These are phyloP conservation scores for Raphanus hybrid DNA, from an alignment of 441 rosid genomes.

Conservation along the genomic window DNA sequence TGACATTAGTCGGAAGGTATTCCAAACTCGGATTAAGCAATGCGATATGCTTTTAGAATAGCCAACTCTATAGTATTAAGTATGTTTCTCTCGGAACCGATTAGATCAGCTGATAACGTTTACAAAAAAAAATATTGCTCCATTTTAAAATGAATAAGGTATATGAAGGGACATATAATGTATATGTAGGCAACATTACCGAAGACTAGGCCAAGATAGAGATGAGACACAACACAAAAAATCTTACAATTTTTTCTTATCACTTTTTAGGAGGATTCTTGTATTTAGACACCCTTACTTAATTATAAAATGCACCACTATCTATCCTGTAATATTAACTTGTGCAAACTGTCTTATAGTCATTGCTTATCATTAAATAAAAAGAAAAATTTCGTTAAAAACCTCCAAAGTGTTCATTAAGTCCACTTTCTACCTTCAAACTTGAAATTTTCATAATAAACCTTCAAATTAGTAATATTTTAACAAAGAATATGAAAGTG, in stretches of 20 bases:
- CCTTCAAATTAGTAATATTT: background rate
- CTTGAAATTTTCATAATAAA: background rate
- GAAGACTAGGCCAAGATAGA: conserved; percentile 40
- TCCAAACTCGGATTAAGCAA: too few species aligned
- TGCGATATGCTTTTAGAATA: too few species aligned
- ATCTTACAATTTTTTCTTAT: conserved; percentile 61
- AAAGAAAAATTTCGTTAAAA: too few species aligned
- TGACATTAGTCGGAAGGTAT: too few species aligned
- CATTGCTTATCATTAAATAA: background rate
- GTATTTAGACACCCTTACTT: conserved; percentile 29
- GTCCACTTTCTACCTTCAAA: too few species aligned
- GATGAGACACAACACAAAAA: conserved; percentile 50
- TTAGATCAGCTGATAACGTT: too few species aligned
- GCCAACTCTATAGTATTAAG: too few species aligned
- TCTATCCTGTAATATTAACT: conserved; percentile 2
- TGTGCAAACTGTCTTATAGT: conserved; percentile 9
- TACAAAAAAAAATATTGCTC: too few species aligned
- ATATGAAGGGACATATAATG: conserved; percentile 24
- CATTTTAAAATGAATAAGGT: background rate
- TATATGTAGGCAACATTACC: conserved; percentile 40
- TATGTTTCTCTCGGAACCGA: too few species aligned
- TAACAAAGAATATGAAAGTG: too few species aligned
- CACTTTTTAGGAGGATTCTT: conserved; percentile 38
- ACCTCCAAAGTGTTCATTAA: too few species aligned
- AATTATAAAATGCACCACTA: conserved; percentile 17